A percentile compares a stretch with the other conserved stretches of the same genome.
Evolutionary conservation across 768 basidiomycete genomes (phyloP).

Genomic region (Lactarius psammicola): DNA sequence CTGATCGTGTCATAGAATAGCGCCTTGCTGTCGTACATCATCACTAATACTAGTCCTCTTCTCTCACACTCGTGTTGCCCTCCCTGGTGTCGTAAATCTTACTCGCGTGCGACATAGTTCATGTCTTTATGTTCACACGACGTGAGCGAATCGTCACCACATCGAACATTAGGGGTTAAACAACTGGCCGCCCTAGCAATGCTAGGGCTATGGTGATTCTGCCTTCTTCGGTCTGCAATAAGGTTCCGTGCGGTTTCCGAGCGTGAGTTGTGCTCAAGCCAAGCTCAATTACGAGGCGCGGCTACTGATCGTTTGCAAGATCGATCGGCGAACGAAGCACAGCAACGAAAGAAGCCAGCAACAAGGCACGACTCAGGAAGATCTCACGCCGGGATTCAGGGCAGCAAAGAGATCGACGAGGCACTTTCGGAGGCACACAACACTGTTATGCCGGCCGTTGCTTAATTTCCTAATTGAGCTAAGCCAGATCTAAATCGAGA

Average conservation of each 20-base stretch:
- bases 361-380: slow-evolving; percentile 6
- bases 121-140: not conserved
- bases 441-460: not conserved
- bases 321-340: slow-evolving; percentile 4
- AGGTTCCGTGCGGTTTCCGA: not conserved
- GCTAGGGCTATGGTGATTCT: not conserved
- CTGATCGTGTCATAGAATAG: not conserved
- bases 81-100: not conserved
- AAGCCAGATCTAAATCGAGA: slow-evolving; percentile 5
- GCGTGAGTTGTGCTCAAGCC: not conserved
- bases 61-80: not conserved
- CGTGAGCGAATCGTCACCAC: not conserved
- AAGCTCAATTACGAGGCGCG: no score
- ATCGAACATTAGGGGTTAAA: not conserved
- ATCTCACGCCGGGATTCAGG: not conserved
- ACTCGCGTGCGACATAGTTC: not conserved
- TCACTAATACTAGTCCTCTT: not conserved
- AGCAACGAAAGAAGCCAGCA: not conserved
- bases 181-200: not conserved
- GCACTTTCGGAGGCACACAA: slow-evolving; percentile 4
- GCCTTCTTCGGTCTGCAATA: not conserved
- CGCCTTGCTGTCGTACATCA: not conserved
- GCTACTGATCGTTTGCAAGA: not conserved
- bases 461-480: not conserved
- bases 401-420: not conserved